A percentile compares a stretch with the other conserved stretches of the same genome.
These are phyloP conservation scores for Fusarium abutilonis DNA, from an alignment of 2,329 filamentous ascomycete genomes.

Conservation along the genomic window DNA sequence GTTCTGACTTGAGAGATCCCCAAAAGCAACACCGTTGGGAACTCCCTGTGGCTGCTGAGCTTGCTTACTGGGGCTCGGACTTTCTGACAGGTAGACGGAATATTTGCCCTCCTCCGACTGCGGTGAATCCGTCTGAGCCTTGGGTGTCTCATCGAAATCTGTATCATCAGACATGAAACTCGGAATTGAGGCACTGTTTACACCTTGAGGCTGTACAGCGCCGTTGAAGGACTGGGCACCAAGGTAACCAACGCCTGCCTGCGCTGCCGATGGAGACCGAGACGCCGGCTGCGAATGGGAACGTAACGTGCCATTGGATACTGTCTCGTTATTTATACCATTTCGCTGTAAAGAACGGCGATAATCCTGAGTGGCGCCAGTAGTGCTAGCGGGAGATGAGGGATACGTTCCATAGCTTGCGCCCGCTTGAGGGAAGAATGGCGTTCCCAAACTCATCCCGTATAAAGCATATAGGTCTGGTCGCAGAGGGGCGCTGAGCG, in stretches of 20 bases:
- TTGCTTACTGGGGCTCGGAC: slow-evolving; percentile 43
- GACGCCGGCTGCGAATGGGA: slow-evolving; percentile 75
- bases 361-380: slow-evolving; percentile 59
- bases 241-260: slow-evolving; percentile 40
- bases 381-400: slow-evolving; percentile 62
- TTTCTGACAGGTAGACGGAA: slow-evolving; percentile 43
- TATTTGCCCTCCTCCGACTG: slow-evolving; percentile 58
- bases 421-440: slow-evolving; percentile 59
- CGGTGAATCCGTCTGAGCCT: slow-evolving; percentile 56
- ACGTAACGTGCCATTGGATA: slow-evolving; percentile 65
- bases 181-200: slow-evolving; percentile 63
- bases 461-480: slow-evolving; percentile 67
- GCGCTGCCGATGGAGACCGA: slow-evolving; percentile 52
- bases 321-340: slow-evolving; percentile 59
- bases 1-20: slow-evolving; percentile 55
- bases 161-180: slow-evolving; percentile 67
- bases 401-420: slow-evolving; percentile 63
- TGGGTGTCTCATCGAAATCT: slow-evolving; percentile 58
- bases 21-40: slow-evolving; percentile 57
- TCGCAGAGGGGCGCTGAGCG: slow-evolving; percentile 66
- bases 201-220: slow-evolving; percentile 51
- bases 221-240: slow-evolving; percentile 52
- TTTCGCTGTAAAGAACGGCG: slow-evolving; percentile 67
- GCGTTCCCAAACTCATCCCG: slow-evolving; percentile 53
- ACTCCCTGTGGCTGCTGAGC: slow-evolving; percentile 42